Conservation (phyloP, 2,329 filamentous ascomycete genomes). For the Aspergillus neoniger region DNA sequence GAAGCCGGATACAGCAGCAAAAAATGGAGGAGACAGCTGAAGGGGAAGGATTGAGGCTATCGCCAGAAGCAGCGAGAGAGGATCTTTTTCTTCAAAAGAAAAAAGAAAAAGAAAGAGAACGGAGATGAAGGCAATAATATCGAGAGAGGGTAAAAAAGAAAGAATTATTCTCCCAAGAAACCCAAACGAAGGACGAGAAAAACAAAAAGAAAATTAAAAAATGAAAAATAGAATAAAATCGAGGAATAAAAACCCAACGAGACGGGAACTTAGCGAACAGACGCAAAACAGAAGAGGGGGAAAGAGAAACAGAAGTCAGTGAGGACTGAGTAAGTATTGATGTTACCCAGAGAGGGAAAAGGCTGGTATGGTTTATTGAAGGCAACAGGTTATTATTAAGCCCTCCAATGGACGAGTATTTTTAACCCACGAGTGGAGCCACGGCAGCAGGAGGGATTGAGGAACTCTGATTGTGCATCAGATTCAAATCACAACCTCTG, state of each 20-base stretch:
- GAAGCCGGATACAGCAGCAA: background rate
- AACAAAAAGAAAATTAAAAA: conserved; percentile 1
- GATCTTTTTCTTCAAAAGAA: background rate
- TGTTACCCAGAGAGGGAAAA: background rate
- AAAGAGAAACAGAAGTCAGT: too few species aligned
- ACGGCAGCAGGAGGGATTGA: background rate
- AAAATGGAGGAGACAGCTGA: background rate
- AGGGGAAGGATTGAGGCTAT: conserved; percentile 6
- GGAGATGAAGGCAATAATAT: conserved; percentile 3
- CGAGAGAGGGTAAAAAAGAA: background rate
- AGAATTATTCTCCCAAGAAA: background rate
- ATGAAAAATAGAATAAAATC: background rate
- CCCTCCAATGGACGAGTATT: background rate
- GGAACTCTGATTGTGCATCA: background rate
- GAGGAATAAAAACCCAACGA: conserved; percentile 1
- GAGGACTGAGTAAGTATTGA: background rate
- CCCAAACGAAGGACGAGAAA: conserved; percentile 7
- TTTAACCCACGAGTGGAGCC: conserved; percentile 1
- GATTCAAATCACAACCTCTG: background rate
- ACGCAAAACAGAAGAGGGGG: too few species aligned
- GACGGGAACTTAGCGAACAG: too few species aligned
- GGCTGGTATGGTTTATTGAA: background rate
- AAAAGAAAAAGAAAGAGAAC: conserved; percentile 10
- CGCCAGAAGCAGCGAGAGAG: background rate
- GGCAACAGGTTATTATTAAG: conserved; percentile 1